phyloP scores from a whole-genome alignment of 148 eudicot genomes.

The Pouteria glomerata region DNA sequence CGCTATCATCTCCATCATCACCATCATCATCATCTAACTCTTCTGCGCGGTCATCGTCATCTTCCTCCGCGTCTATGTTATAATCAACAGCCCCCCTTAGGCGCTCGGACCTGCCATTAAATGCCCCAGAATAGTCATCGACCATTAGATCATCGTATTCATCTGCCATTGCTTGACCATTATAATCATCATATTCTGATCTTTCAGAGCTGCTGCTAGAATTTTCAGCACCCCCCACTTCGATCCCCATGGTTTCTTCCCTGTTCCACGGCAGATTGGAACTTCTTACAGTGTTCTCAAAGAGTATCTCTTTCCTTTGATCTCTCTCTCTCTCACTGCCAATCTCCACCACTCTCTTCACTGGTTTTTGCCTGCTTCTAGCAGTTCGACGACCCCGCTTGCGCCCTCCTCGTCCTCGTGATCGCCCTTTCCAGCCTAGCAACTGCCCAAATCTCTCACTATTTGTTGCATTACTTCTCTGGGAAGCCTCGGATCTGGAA shows the following conservation, averaged over 20 bases:
- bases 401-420: slow-evolving; percentile 34
- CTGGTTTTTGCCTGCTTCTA: slow-evolving; percentile 27
- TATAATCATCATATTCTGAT: slow-evolving; percentile 27
- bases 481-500: slow-evolving; percentile 16
- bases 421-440: slow-evolving; percentile 38
- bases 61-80: slow-evolving; percentile 23
- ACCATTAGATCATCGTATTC: slow-evolving; percentile 23
- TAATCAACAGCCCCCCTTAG: slow-evolving; percentile 13
- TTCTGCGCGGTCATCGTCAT: slow-evolving; percentile 17
- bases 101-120: slow-evolving; percentile 6
- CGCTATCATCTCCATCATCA: slow-evolving; percentile 19
- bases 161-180: slow-evolving; percentile 18
- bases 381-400: slow-evolving; percentile 29
- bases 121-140: slow-evolving; percentile 18
- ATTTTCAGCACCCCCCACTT: slow-evolving; percentile 16
- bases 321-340: slow-evolving; percentile 11
- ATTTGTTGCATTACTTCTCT: slow-evolving; percentile 9
- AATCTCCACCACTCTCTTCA: slow-evolving; percentile 8
- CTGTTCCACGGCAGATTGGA: slow-evolving; percentile 17
- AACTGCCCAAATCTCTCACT: slow-evolving; percentile 18
- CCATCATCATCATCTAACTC: slow-evolving; percentile 17
- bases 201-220: slow-evolving; percentile 33
- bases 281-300: slow-evolving; percentile 10
- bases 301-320: not conserved
- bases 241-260: slow-evolving; percentile 13